Percentiles rank a stretch among this genome's conserved stretches.
Evolutionary conservation across 352 stramenopile genomes (phyloP).

Genomic region (Globisporangium cystogenes): DNA sequence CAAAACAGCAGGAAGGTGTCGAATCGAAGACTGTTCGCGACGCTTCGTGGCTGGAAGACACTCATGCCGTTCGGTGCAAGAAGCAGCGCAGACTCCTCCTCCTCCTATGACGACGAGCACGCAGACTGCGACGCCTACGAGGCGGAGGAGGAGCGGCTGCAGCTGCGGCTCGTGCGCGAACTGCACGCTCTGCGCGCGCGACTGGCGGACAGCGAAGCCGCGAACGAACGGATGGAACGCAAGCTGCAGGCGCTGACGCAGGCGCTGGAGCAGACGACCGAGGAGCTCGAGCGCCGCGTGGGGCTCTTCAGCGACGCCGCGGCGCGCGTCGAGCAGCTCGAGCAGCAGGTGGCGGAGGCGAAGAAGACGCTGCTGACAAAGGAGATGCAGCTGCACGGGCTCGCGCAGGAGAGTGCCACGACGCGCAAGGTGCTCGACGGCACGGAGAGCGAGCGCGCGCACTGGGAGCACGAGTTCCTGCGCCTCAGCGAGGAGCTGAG

Average conservation of each 20-base stretch:
- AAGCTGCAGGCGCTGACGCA: slow-evolving; percentile 32
- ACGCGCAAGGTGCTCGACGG: slow-evolving; percentile 23
- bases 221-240: slow-evolving; percentile 26
- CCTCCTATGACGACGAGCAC: not conserved
- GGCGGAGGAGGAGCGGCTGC: slow-evolving; percentile 15
- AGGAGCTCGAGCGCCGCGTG: slow-evolving; percentile 49
- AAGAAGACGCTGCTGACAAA: slow-evolving; percentile 47
- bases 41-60: not conserved
- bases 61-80: not conserved
- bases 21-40: too few species aligned
- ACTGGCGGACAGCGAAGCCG: slow-evolving; percentile 25
- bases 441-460: slow-evolving; percentile 35
- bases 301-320: slow-evolving; percentile 42
- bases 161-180: slow-evolving; percentile 29
- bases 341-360: slow-evolving; percentile 31
- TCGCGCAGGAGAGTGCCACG: slow-evolving; percentile 24
- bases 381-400: slow-evolving; percentile 59
- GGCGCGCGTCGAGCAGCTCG: slow-evolving; percentile 31
- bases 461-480: slow-evolving; percentile 49
- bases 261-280: slow-evolving; percentile 46
- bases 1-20: too few species aligned
- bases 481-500: slow-evolving; percentile 22
- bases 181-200: slow-evolving; percentile 25
- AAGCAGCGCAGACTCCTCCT: not conserved
- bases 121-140: not conserved